A percentile compares a stretch with the other conserved stretches of the same genome.
These are phyloP conservation scores for Durio zibethinus DNA, from an alignment of 345 rosid genomes.

Conservation along the genomic window DNA sequence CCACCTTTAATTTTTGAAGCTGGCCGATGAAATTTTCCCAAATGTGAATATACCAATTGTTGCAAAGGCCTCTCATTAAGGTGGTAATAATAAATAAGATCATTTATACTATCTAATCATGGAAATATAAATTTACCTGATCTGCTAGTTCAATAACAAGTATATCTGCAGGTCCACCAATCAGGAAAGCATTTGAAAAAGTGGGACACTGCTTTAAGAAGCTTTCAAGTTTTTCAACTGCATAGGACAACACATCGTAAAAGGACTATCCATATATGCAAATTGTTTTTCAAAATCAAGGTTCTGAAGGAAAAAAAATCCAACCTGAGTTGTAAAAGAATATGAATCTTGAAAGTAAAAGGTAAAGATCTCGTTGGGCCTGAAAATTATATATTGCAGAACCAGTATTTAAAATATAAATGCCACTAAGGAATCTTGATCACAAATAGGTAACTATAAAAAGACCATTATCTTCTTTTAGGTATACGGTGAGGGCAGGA, in stretches of 20 bases:
- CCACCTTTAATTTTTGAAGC: constrained; percentile 98
- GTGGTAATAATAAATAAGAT: neutral
- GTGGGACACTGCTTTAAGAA: constrained; percentile 72
- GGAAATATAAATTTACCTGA: constrained; percentile 51
- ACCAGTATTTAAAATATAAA: neutral
- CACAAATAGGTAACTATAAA: neutral
- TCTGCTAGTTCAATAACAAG: constrained; percentile 92
- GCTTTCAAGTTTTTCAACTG: constrained; percentile 75
- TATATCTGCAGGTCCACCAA: constrained; percentile 86
- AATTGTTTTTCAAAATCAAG: constrained; percentile 1
- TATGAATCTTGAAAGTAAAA: constrained; percentile 83
- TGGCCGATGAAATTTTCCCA: constrained; percentile 25
- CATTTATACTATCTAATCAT: neutral
- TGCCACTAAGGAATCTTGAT: neutral
- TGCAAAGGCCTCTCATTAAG: neutral
- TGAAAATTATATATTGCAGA: constrained; percentile 21
- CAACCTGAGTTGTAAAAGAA: constrained; percentile 87
- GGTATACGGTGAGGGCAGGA: neutral
- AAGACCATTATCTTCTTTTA: neutral
- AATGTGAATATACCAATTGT: neutral
- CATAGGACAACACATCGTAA: constrained; percentile 21
- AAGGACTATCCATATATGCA: neutral
- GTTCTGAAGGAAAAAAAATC: neutral
- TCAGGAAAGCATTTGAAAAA: constrained; percentile 81
- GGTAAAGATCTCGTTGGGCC: constrained; percentile 88